A percentile compares a stretch with the other conserved stretches of the same genome.
Conservation (phyloP, 176 grass and related monocot genomes). For the Aegilops sharonensis region DNA sequence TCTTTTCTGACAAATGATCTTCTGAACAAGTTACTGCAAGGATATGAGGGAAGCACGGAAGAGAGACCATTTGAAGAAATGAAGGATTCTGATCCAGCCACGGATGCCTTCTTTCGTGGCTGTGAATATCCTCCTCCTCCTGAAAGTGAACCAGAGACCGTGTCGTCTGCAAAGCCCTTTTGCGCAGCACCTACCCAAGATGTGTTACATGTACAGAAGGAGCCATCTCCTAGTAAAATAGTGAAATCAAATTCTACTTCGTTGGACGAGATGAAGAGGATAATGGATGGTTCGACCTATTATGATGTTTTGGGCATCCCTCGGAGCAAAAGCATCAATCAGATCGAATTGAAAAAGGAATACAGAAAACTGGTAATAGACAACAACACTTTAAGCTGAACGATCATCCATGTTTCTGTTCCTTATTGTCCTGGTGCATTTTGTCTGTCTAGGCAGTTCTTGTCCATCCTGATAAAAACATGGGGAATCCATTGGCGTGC, state of each 20-base stretch:
- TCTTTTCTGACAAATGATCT: constrained; percentile 95
- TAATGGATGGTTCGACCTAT: constrained; percentile 75
- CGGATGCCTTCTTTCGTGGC: constrained; percentile 58
- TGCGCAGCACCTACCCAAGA: constrained; percentile 63
- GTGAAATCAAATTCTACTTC: constrained; percentile 65
- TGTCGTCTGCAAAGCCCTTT: constrained; percentile 58
- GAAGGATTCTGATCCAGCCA: constrained; percentile 68
- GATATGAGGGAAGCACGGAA: constrained; percentile 47
- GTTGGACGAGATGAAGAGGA: constrained; percentile 92
- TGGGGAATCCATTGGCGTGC: constrained; percentile 74
- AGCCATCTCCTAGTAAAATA: constrained; percentile 71
- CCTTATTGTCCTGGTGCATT: constrained; percentile 26
- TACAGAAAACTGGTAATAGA: constrained; percentile 76
- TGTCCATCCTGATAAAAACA: constrained; percentile 99
- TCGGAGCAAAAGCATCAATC: constrained; percentile 51
- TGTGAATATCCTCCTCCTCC: constrained; percentile 63
- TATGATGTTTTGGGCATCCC: constrained; percentile 83
- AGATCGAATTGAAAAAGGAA: constrained; percentile 58
- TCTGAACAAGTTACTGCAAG: constrained; percentile 80
- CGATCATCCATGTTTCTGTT: constrained; percentile 1
- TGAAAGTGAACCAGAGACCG: constrained; percentile 61
- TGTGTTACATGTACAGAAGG: constrained; percentile 61
- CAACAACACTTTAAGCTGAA: neutral
- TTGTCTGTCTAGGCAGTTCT: constrained; percentile 65
- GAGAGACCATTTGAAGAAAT: constrained; percentile 45